Conservation (phyloP, 2,329 filamentous ascomycete genomes). For the Penicillium psychrosexuale region DNA sequence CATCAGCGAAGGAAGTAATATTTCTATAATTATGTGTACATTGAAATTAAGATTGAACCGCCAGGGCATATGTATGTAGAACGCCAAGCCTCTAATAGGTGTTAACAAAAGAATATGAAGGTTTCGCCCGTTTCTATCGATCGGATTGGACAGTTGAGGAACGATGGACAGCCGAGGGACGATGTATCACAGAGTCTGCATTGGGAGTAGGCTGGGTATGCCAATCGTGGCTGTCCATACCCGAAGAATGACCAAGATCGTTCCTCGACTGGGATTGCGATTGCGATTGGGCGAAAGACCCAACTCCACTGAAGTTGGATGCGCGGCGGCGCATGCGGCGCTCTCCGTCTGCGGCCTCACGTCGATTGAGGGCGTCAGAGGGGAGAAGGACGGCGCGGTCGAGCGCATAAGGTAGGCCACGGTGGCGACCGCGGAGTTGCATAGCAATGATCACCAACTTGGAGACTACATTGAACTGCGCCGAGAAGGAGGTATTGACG, state of each 20-base stretch:
- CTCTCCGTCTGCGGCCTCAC: constrained; percentile 55
- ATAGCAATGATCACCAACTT: constrained; percentile 66
- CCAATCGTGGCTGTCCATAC: constrained; percentile 27
- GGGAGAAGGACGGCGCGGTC: constrained; percentile 69
- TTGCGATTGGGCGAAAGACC: constrained; percentile 23
- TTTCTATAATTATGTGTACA: constrained; percentile 3
- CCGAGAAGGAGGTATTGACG: constrained; percentile 76
- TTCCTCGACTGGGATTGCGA: constrained; percentile 24
- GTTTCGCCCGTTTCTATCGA: constrained; percentile 7
- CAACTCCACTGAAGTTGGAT: constrained; percentile 35
- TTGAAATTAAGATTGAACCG: background rate
- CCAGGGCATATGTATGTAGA: constrained; percentile 4
- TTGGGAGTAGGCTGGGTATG: constrained; percentile 14
- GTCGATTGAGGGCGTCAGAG: constrained; percentile 60
- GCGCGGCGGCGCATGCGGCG: constrained; percentile 41
- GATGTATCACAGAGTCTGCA: constrained; percentile 25
- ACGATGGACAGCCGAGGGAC: constrained; percentile 30
- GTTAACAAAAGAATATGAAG: constrained; percentile 3
- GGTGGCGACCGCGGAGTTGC: constrained; percentile 63
- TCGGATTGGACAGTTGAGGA: constrained; percentile 30
- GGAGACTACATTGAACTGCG: constrained; percentile 70
- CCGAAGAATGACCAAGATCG: constrained; percentile 25
- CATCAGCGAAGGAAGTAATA: background rate
- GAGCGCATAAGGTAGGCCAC: constrained; percentile 63
- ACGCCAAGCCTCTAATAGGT: constrained; percentile 14